Base-by-base conservation (phyloP, 352 stramenopile genomes). In the Phytophthora pisi region DNA sequence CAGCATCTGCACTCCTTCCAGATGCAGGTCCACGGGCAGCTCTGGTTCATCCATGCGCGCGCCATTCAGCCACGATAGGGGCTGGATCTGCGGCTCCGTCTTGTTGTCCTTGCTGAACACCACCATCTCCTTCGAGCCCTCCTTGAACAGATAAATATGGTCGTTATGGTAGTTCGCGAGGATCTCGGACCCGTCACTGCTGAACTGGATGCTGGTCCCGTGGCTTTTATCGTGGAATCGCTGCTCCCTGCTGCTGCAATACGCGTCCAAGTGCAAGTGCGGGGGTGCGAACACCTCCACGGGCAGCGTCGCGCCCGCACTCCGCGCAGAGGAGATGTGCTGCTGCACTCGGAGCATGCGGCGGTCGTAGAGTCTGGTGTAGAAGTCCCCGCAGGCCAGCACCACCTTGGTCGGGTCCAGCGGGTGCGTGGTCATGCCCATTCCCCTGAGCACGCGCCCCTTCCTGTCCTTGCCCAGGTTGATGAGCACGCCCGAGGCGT, bases 141-240 rank as follows among this genome's bases (percentile, higher is more conserved):
- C 78, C 47, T 81, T 73, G 57, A 92, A 95, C 47, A 93, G 50
- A 51, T 95, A 95, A 61, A 95, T 93, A 43, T 95, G 84, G 49
- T 95, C 88, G 57, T 89, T 92, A 68, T 95, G 88, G 52, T 95
- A 95, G 64, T 91, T 94, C 8, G 85, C 77, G 15, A 95, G 73
- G 13, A 95, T 66, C 47, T 94, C 75, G 0, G 74, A 66, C 15
- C 88, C 88, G 40, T 93, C 78, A 54, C 61, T 83, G 54, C 72
- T 93, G 62, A 93, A 95, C 61, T 89, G 84, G 57, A 95, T 90
- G 58, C 86, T 94, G 20, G 88, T 95, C 13, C 86, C 83, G 57
- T 95, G 84, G 5, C 75, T 77, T 52, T 84, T 78, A 9, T 89
- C 78, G 51, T 92, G 78, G 20, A 66, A 75, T 23, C 68, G 70